Evolutionary conservation across 2,329 filamentous ascomycete species (phyloP).

Genomic region (Epichloe typhina): DNA sequence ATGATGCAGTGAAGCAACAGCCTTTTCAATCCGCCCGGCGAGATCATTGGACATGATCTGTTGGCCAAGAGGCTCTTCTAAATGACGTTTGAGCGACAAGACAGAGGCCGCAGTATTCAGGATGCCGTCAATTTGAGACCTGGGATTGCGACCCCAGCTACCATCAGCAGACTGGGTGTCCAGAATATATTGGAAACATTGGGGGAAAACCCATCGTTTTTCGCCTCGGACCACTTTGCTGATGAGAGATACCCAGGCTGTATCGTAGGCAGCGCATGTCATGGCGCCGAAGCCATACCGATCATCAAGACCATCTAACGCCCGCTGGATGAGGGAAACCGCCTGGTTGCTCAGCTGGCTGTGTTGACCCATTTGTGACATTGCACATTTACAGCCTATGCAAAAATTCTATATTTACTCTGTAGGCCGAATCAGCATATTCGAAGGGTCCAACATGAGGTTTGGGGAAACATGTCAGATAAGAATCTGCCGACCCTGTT

Average conservation of each 20-base stretch:
- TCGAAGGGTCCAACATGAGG: too few relatives aligned
- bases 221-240: not conserved
- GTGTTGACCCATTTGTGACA: too few relatives aligned
- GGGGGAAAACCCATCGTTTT: conserved; percentile 7
- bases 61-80: not conserved
- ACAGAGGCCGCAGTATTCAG: conserved; percentile 8
- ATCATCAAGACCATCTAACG: too few relatives aligned
- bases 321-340: too few relatives aligned
- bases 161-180: conserved; percentile 4
- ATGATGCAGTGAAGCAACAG: not conserved
- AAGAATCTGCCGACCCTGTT: too few relatives aligned
- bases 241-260: conserved; percentile 9
- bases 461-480: too few relatives aligned
- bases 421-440: too few relatives aligned
- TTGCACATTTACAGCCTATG: too few relatives aligned
- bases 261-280: conserved; percentile 5
- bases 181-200: conserved; percentile 8
- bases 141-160: conserved; percentile 1
- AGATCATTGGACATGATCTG: not conserved
- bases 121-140: conserved; percentile 7
- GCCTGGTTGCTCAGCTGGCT: too few relatives aligned
- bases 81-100: conserved; percentile 6
- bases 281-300: too few relatives aligned
- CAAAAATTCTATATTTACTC: too few relatives aligned
- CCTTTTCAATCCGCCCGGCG: not conserved